Evolutionary conservation across 1,284 basidiomycete genomes (phyloP), one percentile per base, ranked within the genome.

Genomic region (Cystobasidium sp.): DNA sequence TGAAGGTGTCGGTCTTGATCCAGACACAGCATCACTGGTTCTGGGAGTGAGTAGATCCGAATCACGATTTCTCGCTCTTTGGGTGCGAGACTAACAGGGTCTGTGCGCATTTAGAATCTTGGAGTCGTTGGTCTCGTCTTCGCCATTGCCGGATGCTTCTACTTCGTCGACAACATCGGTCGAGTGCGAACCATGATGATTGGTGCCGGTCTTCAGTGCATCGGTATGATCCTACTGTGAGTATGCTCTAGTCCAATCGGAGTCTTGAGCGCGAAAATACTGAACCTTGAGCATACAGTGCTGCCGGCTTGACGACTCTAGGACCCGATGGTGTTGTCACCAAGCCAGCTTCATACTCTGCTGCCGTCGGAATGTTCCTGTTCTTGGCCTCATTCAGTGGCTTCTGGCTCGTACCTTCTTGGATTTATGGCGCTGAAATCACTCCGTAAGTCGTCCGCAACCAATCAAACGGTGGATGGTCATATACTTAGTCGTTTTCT

Each of bases 191-290:
- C 74, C 10, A 68, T 77, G 56, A 74, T 75, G 61, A 22, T 75
- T 14, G 78, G 76, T 16, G 64, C 68, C 9, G 65, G 76, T 14
- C 67, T 77, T 5, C 70, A 76, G 49, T 68, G 63, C 10, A 49
- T 79, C 24, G 77, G 77, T n/a, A 77, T 77, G 68, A 53, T 59
- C 55, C 58, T 78, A 6, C 74, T 79, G 70, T 72, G 66, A 43
- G 61, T 51, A 18, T 14, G 18, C 24, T 49, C 5, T 22, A 44
- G 22, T 18, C 20, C 44, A 12, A 51, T 37, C 7, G 12, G 14
- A 39, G 46, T n/a, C 46, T 8, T 47, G 9, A 47, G 9, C 46
- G 46, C 46, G 46, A 18, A 8, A 9, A 47, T 47, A 47, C n/a
- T n/a, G n/a, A n/a, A n/a, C n/a, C n/a, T n/a, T n/a, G n/a, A n/a